Percentiles rank a stretch among this genome's conserved stretches.
Evolutionary conservation across 2,329 filamentous ascomycete genomes (phyloP).

Genomic region (Paracoccidioides lutzii): DNA sequence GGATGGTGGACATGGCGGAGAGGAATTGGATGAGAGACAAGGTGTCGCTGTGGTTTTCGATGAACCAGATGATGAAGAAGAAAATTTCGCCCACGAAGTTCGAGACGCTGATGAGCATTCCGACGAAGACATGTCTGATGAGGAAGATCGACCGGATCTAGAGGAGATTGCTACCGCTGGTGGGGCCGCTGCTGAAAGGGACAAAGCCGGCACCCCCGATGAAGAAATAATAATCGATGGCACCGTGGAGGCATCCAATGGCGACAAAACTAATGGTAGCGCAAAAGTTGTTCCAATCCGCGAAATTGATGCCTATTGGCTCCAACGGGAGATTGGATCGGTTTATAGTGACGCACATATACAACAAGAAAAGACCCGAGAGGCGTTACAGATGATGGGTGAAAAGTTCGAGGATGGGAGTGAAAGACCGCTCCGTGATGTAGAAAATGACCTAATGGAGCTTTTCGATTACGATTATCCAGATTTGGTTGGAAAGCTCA

Average conservation of each 20-base stretch:
- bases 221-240: constrained; percentile 79
- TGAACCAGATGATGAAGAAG: constrained; percentile 77
- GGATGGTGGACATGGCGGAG: constrained; percentile 50
- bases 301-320: constrained; percentile 94
- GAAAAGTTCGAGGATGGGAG: constrained; percentile 61
- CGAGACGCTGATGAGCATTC: constrained; percentile 67
- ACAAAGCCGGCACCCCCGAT: constrained; percentile 32
- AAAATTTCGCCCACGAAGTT: constrained; percentile 67
- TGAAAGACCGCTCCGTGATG: constrained; percentile 75
- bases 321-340: constrained; percentile 80
- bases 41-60: constrained; percentile 97
- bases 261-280: constrained; percentile 33
- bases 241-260: constrained; percentile 34
- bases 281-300: constrained; percentile 59
- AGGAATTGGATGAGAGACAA: constrained; percentile 82
- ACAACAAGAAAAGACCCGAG: constrained; percentile 82
- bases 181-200: constrained; percentile 25
- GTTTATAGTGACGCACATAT: constrained; percentile 85
- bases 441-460: constrained; percentile 97
- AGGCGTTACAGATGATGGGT: constrained; percentile 70
- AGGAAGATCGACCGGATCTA: constrained; percentile 44
- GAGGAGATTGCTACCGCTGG: constrained; percentile 39
- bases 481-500: constrained; percentile 79
- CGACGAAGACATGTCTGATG: constrained; percentile 58
- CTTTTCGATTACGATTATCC: constrained; percentile 96